Conservation (phyloP, 2,329 filamentous ascomycete species). For the Aspergillus nomiae region DNA sequence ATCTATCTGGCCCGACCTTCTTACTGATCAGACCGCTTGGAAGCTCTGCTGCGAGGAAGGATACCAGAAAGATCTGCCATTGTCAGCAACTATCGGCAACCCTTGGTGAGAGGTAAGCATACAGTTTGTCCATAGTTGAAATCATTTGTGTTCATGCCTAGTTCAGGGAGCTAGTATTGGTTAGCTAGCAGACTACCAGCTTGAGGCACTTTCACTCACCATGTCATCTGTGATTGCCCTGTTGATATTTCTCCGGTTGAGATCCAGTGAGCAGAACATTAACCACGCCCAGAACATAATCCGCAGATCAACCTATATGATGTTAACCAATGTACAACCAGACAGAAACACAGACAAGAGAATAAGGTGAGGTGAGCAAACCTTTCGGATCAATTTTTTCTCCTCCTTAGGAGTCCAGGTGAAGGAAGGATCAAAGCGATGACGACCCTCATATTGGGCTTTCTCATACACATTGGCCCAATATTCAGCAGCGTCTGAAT, state of each 20-base stretch:
- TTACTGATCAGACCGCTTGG: conserved; percentile 36
- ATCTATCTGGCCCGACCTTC: conserved; percentile 29
- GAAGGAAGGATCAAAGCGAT: conserved; percentile 33
- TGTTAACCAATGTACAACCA: not conserved
- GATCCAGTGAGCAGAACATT: conserved; percentile 45
- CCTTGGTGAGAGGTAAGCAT: not conserved
- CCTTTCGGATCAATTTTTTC: conserved; percentile 25
- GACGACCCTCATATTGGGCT: conserved; percentile 40
- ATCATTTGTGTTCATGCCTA: conserved; percentile 33
- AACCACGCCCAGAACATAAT: conserved; percentile 47
- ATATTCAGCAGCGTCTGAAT: not conserved
- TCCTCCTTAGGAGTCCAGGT: conserved; percentile 35
- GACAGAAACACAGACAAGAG: not conserved
- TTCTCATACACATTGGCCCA: conserved; percentile 4
- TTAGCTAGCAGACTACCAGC: not conserved
- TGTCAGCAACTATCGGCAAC: not conserved
- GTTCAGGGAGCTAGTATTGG: conserved; percentile 20
- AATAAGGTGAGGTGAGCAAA: conserved; percentile 10
- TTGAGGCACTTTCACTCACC: not conserved
- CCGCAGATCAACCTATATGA: conserved; percentile 21
- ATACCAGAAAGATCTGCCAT: conserved; percentile 26
- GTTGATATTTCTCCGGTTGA: conserved; percentile 31
- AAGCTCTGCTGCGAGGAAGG: conserved; percentile 34
- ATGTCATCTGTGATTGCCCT: conserved; percentile 31
- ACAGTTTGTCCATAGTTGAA: conserved; percentile 32